These are phyloP conservation scores for Rhypophila decipiens DNA, from an alignment of 495 filamentous ascomycete species.

Conservation along the genomic window DNA sequence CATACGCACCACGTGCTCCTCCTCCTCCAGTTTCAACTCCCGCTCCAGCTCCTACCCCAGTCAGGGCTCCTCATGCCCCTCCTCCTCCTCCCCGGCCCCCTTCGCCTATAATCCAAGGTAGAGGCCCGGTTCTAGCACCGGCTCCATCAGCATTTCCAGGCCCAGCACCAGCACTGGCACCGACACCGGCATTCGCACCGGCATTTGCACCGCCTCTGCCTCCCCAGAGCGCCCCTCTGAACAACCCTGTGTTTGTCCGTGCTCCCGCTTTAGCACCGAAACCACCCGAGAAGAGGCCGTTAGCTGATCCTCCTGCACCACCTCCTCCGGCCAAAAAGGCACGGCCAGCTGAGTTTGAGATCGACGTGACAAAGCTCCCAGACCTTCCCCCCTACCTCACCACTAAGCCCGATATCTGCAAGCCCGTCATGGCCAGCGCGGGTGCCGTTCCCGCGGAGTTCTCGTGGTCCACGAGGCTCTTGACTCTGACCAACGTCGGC, in stretches of 20 bases:
- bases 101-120: neutral
- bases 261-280: neutral
- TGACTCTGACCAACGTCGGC: constrained; percentile 5
- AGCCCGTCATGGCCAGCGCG: neutral
- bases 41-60: neutral
- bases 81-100: neutral
- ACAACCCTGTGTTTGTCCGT: neutral
- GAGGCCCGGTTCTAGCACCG: neutral
- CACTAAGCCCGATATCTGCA: constrained; percentile 6
- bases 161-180: constrained; percentile 2
- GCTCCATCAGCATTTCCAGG: neutral
- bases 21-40: neutral
- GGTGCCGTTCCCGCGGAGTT: constrained; percentile 2
- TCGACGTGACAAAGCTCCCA: constrained; percentile 1
- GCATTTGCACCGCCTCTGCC: no score
- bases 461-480: constrained; percentile 8
- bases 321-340: neutral
- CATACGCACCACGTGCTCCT: no score
- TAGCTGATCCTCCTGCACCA: no score
- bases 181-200: no score
- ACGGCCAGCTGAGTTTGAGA: neutral
- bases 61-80: no score
- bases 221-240: neutral
- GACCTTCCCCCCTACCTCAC: constrained; percentile 4
- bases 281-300: neutral